Conservation (phyloP, 768 basidiomycete species). For the Mycena alexandri region DNA sequence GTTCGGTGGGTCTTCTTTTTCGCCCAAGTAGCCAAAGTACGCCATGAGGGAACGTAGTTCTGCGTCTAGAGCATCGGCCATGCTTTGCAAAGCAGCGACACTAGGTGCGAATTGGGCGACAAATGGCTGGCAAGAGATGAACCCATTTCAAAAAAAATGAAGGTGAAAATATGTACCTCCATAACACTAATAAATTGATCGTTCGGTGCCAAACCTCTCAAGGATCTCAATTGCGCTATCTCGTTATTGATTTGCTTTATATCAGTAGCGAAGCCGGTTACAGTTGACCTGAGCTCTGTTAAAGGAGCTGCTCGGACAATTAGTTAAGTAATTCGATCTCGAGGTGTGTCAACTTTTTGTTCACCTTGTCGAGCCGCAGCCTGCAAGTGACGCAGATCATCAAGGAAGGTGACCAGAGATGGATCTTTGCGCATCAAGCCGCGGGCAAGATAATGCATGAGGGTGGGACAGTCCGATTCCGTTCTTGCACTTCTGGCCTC, state of each 20-base stretch:
- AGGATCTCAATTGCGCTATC: slow-evolving; percentile 56
- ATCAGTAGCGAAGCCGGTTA: slow-evolving; percentile 53
- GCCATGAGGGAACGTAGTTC: slow-evolving; percentile 71
- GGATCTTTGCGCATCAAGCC: slow-evolving; percentile 78
- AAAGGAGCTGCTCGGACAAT: slow-evolving; percentile 42
- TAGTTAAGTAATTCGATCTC: slow-evolving; percentile 70
- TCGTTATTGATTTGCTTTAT: slow-evolving; percentile 70
- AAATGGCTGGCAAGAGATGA: slow-evolving; percentile 57
- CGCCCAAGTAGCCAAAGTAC: slow-evolving; percentile 70
- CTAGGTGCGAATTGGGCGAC: slow-evolving; percentile 60
- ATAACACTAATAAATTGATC: slow-evolving; percentile 80
- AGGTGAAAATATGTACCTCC: slow-evolving; percentile 60
- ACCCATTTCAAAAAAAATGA: neutral
- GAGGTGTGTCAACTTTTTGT: slow-evolving; percentile 54
- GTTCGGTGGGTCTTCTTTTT: slow-evolving; percentile 66
- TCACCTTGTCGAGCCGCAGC: slow-evolving; percentile 80
- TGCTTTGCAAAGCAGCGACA: slow-evolving; percentile 74
- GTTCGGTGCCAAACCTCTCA: slow-evolving; percentile 46
- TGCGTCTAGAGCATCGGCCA: slow-evolving; percentile 67
- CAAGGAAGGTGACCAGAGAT: slow-evolving; percentile 75
- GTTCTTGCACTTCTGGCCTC: slow-evolving; percentile 83
- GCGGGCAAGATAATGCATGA: slow-evolving; percentile 88
- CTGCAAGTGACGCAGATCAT: slow-evolving; percentile 86
- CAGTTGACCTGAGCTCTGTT: too few relatives aligned
- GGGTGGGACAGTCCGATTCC: slow-evolving; percentile 80